Evolutionary conservation across 2,329 filamentous ascomycete genomes (phyloP).

Genomic region (Xenosphaeropsis pyriputrescens): DNA sequence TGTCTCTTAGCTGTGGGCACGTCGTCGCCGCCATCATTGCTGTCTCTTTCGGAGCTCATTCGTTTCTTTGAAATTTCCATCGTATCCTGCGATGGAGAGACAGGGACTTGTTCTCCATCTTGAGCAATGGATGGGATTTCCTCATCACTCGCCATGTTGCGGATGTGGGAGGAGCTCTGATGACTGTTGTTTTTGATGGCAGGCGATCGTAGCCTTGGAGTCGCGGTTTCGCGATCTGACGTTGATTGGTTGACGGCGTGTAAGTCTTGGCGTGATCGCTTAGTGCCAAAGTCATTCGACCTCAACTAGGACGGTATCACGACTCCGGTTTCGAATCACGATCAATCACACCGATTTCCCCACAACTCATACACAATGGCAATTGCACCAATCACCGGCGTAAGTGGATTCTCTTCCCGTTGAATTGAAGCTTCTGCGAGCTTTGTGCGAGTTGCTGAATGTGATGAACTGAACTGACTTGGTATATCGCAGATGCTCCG

Average conservation of each 20-base stretch:
- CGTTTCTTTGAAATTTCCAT: background rate
- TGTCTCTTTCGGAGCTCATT: background rate
- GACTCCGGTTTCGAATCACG: conserved; percentile 6
- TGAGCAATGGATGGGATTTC: too few relatives aligned
- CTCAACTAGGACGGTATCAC: background rate
- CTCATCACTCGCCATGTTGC: too few relatives aligned
- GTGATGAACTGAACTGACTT: background rate
- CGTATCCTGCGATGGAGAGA: too few relatives aligned
- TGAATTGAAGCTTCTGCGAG: background rate
- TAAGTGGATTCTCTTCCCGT: conserved; percentile 9
- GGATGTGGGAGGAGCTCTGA: background rate
- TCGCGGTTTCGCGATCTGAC: conserved; percentile 1
- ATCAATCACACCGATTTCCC: conserved; percentile 11
- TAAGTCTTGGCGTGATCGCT: conserved; percentile 2
- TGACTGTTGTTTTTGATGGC: too few relatives aligned
- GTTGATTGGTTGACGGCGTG: conserved; percentile 2
- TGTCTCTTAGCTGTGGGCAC: background rate
- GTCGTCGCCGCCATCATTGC: background rate
- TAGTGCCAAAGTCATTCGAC: conserved; percentile 1
- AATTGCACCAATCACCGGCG: conserved; percentile 21
- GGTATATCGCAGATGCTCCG: conserved; percentile 36
- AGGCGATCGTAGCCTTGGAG: too few relatives aligned
- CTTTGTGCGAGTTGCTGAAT: conserved; percentile 3
- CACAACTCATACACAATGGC: conserved; percentile 14
- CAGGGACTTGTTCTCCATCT: too few relatives aligned